Conservation (phyloP, 805 yeast genomes). For the Sugiyamaella boreocaroliniensis region DNA sequence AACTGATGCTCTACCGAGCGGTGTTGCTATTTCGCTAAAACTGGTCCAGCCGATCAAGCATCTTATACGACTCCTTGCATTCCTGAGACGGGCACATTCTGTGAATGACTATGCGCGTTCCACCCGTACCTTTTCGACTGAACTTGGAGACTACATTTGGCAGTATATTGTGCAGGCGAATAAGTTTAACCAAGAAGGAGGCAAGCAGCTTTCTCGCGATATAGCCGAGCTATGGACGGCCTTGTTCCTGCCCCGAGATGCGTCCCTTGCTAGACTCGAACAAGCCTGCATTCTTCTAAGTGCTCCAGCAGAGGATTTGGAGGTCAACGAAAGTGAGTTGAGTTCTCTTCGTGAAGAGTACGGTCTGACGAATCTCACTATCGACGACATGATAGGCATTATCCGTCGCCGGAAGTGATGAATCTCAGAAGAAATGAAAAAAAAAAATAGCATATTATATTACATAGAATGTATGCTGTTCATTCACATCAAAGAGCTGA, state of each 20-base stretch:
- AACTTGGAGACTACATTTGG: constrained; percentile 34
- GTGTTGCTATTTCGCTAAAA: constrained; percentile 14
- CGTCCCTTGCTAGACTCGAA: constrained; percentile 3
- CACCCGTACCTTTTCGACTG: constrained; percentile 23
- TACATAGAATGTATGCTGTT: background rate
- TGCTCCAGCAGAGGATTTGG: background rate
- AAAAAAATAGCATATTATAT: too few relatives aligned
- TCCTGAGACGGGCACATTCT: constrained; percentile 30
- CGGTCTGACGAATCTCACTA: constrained; percentile 1
- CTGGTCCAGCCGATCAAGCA: constrained; percentile 25
- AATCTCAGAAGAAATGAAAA: too few relatives aligned
- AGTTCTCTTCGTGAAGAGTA: constrained; percentile 2
- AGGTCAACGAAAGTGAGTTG: background rate
- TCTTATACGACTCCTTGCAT: constrained; percentile 27
- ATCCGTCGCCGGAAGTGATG: constrained; percentile 5
- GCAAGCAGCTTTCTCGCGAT: constrained; percentile 32
- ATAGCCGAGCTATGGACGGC: constrained; percentile 28
- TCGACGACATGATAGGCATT: constrained; percentile 12
- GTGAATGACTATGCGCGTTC: constrained; percentile 27
- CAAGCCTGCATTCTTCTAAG: constrained; percentile 10
- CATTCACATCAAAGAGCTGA: constrained; percentile 1
- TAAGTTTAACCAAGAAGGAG: constrained; percentile 33
- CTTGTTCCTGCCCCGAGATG: constrained; percentile 12
- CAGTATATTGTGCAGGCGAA: constrained; percentile 35
- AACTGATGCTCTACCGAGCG: constrained; percentile 1